Percentiles rank a stretch among this genome's conserved stretches.
Conservation (phyloP, 2,329 filamentous ascomycete genomes). For the Ceratocystis harringtonii region DNA sequence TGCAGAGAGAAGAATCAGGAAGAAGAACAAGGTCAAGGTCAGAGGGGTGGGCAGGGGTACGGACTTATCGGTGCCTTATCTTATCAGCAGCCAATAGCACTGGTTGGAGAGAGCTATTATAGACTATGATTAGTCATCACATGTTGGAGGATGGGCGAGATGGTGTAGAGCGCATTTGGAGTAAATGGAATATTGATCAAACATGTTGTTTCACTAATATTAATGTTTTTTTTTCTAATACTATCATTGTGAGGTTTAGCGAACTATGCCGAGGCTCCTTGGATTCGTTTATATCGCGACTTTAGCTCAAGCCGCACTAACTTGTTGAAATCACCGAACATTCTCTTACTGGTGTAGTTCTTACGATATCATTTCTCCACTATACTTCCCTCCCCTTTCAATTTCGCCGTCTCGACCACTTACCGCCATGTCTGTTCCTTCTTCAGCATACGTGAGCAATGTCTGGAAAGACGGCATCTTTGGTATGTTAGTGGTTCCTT, state of each 20-base stretch:
- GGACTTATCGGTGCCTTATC: neutral
- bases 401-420: neutral
- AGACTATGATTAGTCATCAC: neutral
- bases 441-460: conserved; percentile 62
- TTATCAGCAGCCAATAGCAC: neutral
- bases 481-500: conserved; percentile 34
- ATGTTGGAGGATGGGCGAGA: too few species aligned
- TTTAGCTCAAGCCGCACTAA: too few species aligned
- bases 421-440: conserved; percentile 47
- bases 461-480: conserved; percentile 84
- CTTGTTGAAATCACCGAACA: too few species aligned
- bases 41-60: neutral
- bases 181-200: too few species aligned
- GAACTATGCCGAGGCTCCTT: too few species aligned
- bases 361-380: neutral
- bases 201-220: too few species aligned
- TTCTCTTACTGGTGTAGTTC: too few species aligned
- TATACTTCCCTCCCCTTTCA: neutral
- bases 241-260: too few species aligned
- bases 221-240: too few species aligned
- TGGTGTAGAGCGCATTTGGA: too few species aligned
- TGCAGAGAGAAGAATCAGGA: neutral
- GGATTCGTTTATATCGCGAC: too few species aligned
- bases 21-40: neutral
- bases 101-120: neutral